phyloP scores from a whole-genome alignment of 2,329 filamentous ascomycete genomes.

The Tolypocladium amazonense region DNA sequence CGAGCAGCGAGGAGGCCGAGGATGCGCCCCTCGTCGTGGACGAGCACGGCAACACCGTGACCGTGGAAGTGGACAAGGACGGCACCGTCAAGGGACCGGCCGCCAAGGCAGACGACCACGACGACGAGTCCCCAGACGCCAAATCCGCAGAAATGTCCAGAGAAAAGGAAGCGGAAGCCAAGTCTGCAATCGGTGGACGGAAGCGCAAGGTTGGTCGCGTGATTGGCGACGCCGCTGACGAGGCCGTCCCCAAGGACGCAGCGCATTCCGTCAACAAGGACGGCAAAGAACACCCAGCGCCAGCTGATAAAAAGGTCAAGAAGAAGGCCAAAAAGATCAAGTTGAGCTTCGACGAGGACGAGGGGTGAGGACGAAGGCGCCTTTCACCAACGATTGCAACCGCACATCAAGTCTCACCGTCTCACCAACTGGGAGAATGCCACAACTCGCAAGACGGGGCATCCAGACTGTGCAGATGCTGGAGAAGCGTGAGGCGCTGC shows the following conservation, averaged over 20 bases:
- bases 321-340: constrained; percentile 56
- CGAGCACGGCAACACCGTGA: constrained; percentile 56
- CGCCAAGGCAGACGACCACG: constrained; percentile 10
- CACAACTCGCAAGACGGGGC: background rate
- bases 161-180: constrained; percentile 13
- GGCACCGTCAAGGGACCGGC: constrained; percentile 22
- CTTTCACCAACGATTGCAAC: background rate
- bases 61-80: constrained; percentile 33
- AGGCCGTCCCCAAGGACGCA: constrained; percentile 7
- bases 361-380: constrained; percentile 23
- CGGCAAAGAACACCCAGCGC: constrained; percentile 7
- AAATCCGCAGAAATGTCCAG: constrained; percentile 20
- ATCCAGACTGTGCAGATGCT: background rate
- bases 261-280: constrained; percentile 5
- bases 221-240: constrained; percentile 22
- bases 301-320: constrained; percentile 25
- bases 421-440: background rate
- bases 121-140: constrained; percentile 10
- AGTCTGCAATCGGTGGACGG: constrained; percentile 25
- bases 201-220: constrained; percentile 41
- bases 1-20: constrained; percentile 60
- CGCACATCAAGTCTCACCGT: background rate
- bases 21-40: constrained; percentile 68
- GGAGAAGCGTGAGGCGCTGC: background rate
- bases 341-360: constrained; percentile 55